A percentile compares a stretch with the other conserved stretches of the same genome.
phyloP scores from a whole-genome alignment of 1,139 yeast species.

The Candida glucosophila region DNA sequence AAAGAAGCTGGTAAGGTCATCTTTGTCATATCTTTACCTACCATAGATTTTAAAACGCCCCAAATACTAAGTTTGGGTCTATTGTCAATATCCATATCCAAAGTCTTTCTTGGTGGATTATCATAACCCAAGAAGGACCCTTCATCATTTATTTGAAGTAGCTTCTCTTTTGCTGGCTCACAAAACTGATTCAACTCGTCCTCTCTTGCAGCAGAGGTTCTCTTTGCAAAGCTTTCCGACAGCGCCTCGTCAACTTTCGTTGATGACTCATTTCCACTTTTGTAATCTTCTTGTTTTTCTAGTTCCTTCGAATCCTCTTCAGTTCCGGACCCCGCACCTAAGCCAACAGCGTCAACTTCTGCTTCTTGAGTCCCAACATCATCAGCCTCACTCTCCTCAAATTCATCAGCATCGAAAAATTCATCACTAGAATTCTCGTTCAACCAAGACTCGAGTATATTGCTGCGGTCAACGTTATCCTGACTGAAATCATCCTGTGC shows the following conservation, averaged over 20 bases:
- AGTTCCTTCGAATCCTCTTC: no score
- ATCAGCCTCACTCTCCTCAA: no score
- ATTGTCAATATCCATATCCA: constrained; percentile 70
- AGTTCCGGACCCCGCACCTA: no score
- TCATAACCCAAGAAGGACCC: constrained; percentile 83
- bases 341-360: no score
- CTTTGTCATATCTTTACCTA: constrained; percentile 95
- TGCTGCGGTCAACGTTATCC: no score
- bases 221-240: background rate
- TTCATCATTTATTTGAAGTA: constrained; percentile 38
- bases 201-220: background rate
- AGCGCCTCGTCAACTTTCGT: background rate
- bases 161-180: constrained; percentile 36
- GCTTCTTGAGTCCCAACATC: no score
- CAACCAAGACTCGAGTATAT: constrained; percentile 17
- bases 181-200: constrained; percentile 15
- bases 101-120: constrained; percentile 66
- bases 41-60: constrained; percentile 90
- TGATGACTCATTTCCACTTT: constrained; percentile 2
- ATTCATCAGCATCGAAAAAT: constrained; percentile 83
- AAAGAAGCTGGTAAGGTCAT: constrained; percentile 95
- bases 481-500: constrained; percentile 3
- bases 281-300: constrained; percentile 6
- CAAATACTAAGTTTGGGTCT: constrained; percentile 87
- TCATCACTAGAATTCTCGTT: constrained; percentile 73